Percentiles rank a stretch among this genome's conserved stretches.
These are phyloP conservation scores for Blastobotrys capitulatus DNA, from an alignment of 1,139 yeast genomes.

Conservation along the genomic window DNA sequence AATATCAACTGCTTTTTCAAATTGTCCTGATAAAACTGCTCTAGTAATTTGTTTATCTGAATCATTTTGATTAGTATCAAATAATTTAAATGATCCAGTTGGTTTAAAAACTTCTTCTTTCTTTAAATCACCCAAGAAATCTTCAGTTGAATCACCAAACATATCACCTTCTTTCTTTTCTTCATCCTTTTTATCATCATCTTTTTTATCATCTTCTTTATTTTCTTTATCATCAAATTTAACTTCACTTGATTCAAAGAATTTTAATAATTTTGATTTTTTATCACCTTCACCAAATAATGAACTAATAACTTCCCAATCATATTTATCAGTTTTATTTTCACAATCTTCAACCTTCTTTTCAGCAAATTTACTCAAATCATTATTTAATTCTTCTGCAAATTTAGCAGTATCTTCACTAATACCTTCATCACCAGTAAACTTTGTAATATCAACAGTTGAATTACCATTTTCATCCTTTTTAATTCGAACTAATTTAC, in stretches of 20 bases:
- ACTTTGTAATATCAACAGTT: constrained; percentile 46
- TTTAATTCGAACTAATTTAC: constrained; percentile 62
- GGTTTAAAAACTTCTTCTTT: constrained; percentile 31
- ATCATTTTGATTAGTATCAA: constrained; percentile 36
- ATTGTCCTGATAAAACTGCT: constrained; percentile 57
- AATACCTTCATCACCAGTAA: constrained; percentile 38
- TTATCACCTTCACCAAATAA: constrained; percentile 45
- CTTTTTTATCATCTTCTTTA: constrained; percentile 13
- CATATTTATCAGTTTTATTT: constrained; percentile 48
- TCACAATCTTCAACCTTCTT: constrained; percentile 28
- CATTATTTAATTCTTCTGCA: constrained; percentile 49
- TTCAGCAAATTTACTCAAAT: constrained; percentile 17
- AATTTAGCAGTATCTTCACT: constrained; percentile 41
- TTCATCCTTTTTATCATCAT: constrained; percentile 8
- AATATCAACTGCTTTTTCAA: constrained; percentile 60
- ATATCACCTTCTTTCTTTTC: constrained; percentile 27
- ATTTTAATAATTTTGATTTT: constrained; percentile 27
- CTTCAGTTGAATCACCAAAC: constrained; percentile 27
- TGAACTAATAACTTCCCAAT: constrained; percentile 70
- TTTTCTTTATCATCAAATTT: not conserved
- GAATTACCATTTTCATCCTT: constrained; percentile 38
- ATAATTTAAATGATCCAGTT: constrained; percentile 41
- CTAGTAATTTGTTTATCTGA: constrained; percentile 49
- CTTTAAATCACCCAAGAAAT: constrained; percentile 28
- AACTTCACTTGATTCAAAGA: constrained; percentile 21